Conservation (phyloP, 2,329 filamentous ascomycete species). For the Aspergillus sp. region DNA sequence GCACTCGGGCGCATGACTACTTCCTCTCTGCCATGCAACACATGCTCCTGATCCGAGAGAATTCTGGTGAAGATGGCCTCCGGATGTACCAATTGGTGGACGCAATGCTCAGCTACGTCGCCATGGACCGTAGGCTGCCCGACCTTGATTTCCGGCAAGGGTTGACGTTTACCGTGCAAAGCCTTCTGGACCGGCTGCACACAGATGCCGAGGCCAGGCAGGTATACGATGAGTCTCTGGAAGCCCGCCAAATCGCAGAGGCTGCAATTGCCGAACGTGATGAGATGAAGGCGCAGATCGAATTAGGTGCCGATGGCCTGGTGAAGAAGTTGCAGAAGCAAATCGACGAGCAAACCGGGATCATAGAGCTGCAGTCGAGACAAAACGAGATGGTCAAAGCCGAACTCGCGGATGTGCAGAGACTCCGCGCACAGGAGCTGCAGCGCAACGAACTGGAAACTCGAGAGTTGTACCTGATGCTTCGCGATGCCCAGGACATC, state of each 20-base stretch:
- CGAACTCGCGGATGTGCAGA: conserved; percentile 83
- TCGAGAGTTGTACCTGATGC: conserved; percentile 95
- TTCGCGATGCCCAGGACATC: conserved; percentile 93
- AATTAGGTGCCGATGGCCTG: conserved; percentile 87
- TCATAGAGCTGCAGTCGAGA: conserved; percentile 84
- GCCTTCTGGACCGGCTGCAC: conserved; percentile 88
- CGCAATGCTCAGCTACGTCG: conserved; percentile 98
- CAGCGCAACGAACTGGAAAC: conserved; percentile 96
- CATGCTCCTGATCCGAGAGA: conserved; percentile 86
- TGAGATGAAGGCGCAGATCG: conserved; percentile 85
- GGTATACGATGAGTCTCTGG: conserved; percentile 85
- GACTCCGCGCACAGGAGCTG: conserved; percentile 81
- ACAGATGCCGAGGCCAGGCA: conserved; percentile 93
- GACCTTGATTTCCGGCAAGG: conserved; percentile 98
- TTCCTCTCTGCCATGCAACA: conserved; percentile 95
- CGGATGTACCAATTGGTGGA: conserved; percentile 98
- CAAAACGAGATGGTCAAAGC: conserved; percentile 87
- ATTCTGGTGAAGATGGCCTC: conserved; percentile 85
- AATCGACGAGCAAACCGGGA: conserved; percentile 84
- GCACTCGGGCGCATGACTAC: conserved; percentile 87
- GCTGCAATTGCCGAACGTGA: conserved; percentile 94
- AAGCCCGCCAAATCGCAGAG: conserved; percentile 89
- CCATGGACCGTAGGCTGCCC: conserved; percentile 92
- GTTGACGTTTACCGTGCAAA: conserved; percentile 96
- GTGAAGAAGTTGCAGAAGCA: conserved; percentile 92